A percentile compares a stretch with the other conserved stretches of the same genome.
Conservation (phyloP, 2,329 filamentous ascomycete genomes). For the Lizonia empirigonia region DNA sequence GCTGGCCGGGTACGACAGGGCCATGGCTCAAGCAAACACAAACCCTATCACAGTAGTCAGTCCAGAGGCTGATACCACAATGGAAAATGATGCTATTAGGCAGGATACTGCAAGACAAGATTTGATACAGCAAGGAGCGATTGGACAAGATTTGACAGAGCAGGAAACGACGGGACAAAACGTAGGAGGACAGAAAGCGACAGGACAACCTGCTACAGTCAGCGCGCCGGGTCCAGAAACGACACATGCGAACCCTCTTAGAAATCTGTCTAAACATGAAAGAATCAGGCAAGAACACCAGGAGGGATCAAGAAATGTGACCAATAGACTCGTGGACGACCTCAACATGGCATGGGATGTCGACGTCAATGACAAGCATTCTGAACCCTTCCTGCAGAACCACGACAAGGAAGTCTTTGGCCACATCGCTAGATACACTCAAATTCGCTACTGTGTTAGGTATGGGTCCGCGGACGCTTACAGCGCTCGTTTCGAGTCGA, state of each 20-base stretch:
- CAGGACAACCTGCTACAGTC: not conserved
- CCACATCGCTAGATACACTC: conserved; percentile 3
- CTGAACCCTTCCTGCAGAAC: not conserved
- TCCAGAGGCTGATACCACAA: not conserved
- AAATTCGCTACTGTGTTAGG: conserved; percentile 8
- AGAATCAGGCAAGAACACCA: not conserved
- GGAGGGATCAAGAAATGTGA: not conserved
- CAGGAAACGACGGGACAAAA: not conserved
- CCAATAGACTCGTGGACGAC: not conserved
- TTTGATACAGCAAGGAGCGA: not conserved
- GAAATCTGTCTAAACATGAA: not conserved
- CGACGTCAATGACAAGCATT: not conserved
- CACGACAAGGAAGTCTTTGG: not conserved
- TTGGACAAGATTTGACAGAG: not conserved
- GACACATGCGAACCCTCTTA: not conserved
- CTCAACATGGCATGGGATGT: not conserved
- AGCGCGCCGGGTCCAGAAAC: not conserved
- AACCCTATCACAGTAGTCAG: not conserved
- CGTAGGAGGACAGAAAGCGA: not conserved
- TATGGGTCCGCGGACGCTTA: not conserved
- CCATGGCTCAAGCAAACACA: not conserved
- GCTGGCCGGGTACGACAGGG: not conserved
- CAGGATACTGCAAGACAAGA: not conserved
- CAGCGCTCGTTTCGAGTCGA: conserved; percentile 19
- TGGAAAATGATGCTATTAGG: not conserved